Percentiles rank a stretch among this genome's conserved stretches.
Evolutionary conservation across 2,329 filamentous ascomycete genomes (phyloP).

Genomic region (Alternaria angustiovoidea): DNA sequence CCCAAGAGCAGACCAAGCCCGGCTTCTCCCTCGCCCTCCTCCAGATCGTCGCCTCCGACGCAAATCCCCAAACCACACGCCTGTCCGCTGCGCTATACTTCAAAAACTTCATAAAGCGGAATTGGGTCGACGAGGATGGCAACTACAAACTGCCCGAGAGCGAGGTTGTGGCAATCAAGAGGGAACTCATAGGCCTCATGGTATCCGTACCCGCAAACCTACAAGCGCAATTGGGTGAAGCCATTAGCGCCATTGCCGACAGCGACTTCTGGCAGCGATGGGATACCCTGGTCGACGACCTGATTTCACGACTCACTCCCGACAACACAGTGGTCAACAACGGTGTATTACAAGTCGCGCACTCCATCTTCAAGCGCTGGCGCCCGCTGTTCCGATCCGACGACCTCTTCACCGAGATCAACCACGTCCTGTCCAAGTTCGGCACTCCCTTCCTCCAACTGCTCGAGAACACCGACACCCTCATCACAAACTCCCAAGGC

Average conservation of each 20-base stretch:
- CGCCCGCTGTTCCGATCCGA: constrained; percentile 92
- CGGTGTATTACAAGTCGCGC: constrained; percentile 94
- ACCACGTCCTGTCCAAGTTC: constrained; percentile 90
- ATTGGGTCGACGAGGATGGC: constrained; percentile 95
- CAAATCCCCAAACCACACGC: constrained; percentile 77
- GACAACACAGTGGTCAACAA: constrained; percentile 87
- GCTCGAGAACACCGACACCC: constrained; percentile 74
- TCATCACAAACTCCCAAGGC: constrained; percentile 75
- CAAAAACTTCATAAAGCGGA: constrained; percentile 96
- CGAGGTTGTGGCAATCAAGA: constrained; percentile 91
- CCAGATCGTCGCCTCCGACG: constrained; percentile 83
- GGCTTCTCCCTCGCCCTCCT: constrained; percentile 87
- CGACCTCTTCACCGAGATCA: constrained; percentile 92
- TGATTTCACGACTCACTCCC: constrained; percentile 84
- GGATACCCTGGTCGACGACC: constrained; percentile 94
- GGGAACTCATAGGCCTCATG: constrained; percentile 95
- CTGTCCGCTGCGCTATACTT: constrained; percentile 92
- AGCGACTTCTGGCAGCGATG: constrained; percentile 96
- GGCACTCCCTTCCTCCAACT: constrained; percentile 82
- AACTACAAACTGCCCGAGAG: constrained; percentile 84
- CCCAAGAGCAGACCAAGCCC: constrained; percentile 80
- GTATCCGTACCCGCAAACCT: constrained; percentile 86
- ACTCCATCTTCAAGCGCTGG: constrained; percentile 98
- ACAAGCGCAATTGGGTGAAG: constrained; percentile 93
- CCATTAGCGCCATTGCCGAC: constrained; percentile 96